Conservation (phyloP, 2,329 filamentous ascomycete genomes). For the Cercospora citrullina region DNA sequence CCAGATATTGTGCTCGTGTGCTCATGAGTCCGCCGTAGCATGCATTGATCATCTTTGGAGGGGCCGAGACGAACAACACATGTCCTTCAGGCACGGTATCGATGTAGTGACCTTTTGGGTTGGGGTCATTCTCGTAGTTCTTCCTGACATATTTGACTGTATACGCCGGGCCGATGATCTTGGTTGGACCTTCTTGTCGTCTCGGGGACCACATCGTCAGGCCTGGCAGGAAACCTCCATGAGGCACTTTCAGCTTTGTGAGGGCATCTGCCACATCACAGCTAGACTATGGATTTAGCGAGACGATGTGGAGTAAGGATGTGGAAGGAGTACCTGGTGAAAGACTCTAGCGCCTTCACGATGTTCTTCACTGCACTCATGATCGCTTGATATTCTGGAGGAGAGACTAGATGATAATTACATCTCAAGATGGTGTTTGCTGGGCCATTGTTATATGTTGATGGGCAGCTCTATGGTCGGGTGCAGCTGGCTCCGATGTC, state of each 20-base stretch:
- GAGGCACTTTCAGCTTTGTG: constrained; percentile 47
- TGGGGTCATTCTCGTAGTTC: constrained; percentile 48
- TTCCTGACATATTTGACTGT: constrained; percentile 56
- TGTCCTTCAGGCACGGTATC: constrained; percentile 51
- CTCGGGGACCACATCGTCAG: constrained; percentile 57
- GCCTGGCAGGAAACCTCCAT: constrained; percentile 57
- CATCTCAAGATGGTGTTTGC: neutral
- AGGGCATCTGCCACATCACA: constrained; percentile 57
- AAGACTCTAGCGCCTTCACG: constrained; percentile 30
- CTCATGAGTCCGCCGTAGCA: constrained; percentile 59
- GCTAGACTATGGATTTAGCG: constrained; percentile 32
- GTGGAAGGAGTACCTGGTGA: constrained; percentile 27
- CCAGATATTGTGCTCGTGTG: constrained; percentile 47
- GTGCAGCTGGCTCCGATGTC: neutral
- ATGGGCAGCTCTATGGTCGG: neutral
- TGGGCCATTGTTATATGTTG: neutral
- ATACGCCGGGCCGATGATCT: constrained; percentile 57
- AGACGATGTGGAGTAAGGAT: neutral
- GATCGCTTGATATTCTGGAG: neutral
- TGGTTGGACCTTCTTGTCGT: constrained; percentile 53
- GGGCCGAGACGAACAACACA: constrained; percentile 55
- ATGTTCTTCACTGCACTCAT: constrained; percentile 23
- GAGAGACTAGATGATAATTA: neutral
- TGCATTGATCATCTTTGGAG: constrained; percentile 50
- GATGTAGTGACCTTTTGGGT: constrained; percentile 54